A percentile compares a stretch with the other conserved stretches of the same genome.
phyloP scores from a whole-genome alignment of 2,329 filamentous ascomycete genomes.

The Camillea tinctor region DNA sequence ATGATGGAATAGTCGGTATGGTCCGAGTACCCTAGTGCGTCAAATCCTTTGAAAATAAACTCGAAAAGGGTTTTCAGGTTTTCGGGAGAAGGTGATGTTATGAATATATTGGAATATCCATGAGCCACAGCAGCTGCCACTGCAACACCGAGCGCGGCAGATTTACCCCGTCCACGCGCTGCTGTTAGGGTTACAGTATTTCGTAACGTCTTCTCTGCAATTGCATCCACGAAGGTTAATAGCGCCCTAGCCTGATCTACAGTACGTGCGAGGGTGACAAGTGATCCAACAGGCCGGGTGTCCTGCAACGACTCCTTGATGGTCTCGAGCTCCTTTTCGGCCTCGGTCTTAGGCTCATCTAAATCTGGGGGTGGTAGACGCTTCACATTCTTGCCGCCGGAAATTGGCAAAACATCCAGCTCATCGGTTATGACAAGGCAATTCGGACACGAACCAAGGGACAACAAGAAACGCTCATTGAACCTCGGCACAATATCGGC shows the following conservation, averaged over 20 bases:
- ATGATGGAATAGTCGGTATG: slow-evolving; percentile 98
- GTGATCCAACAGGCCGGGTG: slow-evolving; percentile 78
- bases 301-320: slow-evolving; percentile 88
- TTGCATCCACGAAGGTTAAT: slow-evolving; percentile 94
- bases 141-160: slow-evolving; percentile 89
- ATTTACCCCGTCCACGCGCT: slow-evolving; percentile 93
- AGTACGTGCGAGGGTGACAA: slow-evolving; percentile 83
- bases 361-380: slow-evolving; percentile 73
- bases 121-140: slow-evolving; percentile 92
- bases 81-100: slow-evolving; percentile 95
- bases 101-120: slow-evolving; percentile 99
- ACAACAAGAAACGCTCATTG: slow-evolving; percentile 96
- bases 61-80: slow-evolving; percentile 98
- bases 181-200: slow-evolving; percentile 94
- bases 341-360: slow-evolving; percentile 69
- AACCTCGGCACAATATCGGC: slow-evolving; percentile 92
- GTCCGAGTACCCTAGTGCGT: slow-evolving; percentile 88
- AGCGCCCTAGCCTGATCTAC: slow-evolving; percentile 95
- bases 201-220: slow-evolving; percentile 90
- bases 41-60: slow-evolving; percentile 97
- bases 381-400: slow-evolving; percentile 87
- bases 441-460: slow-evolving; percentile 88
- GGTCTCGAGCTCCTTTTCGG: slow-evolving; percentile 73
- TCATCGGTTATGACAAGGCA: slow-evolving; percentile 98
- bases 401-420: slow-evolving; percentile 94